These are phyloP conservation scores for Rhododendron henanense DNA, from an alignment of 148 eudicot genomes.

Conservation along the genomic window DNA sequence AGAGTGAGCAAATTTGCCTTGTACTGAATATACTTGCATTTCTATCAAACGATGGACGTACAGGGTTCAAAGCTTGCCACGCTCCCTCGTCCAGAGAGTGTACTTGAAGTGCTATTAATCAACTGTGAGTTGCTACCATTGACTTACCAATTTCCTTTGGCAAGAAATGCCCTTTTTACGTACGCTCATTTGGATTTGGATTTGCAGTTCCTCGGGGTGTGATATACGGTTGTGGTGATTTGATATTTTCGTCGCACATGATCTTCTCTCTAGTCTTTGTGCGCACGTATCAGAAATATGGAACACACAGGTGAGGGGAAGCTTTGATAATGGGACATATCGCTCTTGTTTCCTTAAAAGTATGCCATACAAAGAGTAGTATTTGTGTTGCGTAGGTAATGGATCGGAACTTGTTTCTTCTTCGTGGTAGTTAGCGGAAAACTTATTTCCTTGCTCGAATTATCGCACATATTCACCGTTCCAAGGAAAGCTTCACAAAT, in stretches of 20 bases:
- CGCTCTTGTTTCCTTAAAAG: neutral
- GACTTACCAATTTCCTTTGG: neutral
- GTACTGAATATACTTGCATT: neutral
- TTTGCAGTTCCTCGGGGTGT: constrained; percentile 81
- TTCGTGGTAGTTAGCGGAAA: neutral
- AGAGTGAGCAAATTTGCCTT: neutral
- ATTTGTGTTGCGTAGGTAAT: neutral
- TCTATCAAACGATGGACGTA: neutral
- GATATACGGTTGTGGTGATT: constrained; percentile 95
- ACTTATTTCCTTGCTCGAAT: neutral
- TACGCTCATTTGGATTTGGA: constrained; percentile 14
- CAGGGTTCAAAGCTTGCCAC: constrained; percentile 86
- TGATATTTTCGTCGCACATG: constrained; percentile 98
- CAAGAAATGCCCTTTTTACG: neutral
- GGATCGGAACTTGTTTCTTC: neutral
- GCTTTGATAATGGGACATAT: neutral
- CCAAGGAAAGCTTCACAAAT: neutral
- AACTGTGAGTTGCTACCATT: constrained; percentile 42
- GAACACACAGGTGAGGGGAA: constrained; percentile 61
- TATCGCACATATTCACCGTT: neutral
- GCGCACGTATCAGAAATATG: constrained; percentile 91
- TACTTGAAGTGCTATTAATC: constrained; percentile 51
- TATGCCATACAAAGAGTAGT: neutral
- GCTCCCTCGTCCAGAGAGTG: constrained; percentile 64
- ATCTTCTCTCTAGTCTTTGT: constrained; percentile 85